These are phyloP conservation scores for Fomitopsis betulina DNA, from an alignment of 1,284 basidiomycete genomes.

Conservation along the genomic window DNA sequence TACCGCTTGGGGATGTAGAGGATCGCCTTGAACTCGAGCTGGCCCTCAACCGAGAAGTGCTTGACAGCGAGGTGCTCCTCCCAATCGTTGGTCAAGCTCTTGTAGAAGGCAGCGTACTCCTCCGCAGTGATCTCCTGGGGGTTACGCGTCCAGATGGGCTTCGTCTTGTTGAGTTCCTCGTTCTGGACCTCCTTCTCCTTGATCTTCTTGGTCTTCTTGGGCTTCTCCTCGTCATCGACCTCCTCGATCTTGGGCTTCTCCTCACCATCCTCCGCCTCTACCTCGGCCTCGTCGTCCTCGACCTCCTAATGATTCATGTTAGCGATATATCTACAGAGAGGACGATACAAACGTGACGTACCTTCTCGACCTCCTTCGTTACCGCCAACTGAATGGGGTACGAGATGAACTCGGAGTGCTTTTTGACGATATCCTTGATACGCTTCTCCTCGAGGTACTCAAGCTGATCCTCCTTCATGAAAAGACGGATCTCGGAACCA, in stretches of 20 bases:
- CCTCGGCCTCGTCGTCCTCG: conserved; percentile 76
- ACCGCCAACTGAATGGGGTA: conserved; percentile 99
- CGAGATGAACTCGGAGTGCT: conserved; percentile 99
- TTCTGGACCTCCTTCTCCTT: conserved; percentile 88
- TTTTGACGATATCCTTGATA: conserved; percentile 99
- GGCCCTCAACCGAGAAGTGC: conserved; percentile 99
- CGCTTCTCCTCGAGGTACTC: conserved; percentile 99
- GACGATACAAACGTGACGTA: conserved; percentile 26
- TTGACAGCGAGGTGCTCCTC: conserved; percentile 99
- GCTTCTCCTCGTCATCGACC: conserved; percentile 80
- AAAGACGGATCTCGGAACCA: conserved; percentile 93
- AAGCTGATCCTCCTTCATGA: conserved; percentile 97
- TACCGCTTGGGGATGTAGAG: conserved; percentile 95
- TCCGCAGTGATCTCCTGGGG: conserved; percentile 90
- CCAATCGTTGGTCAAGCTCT: conserved; percentile 99
- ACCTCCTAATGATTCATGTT: conserved; percentile 59
- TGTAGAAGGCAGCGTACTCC: conserved; percentile 98
- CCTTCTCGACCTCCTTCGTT: conserved; percentile 99
- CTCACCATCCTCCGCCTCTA: conserved; percentile 62
- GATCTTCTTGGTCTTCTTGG: conserved; percentile 98
- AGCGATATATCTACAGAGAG: conserved; percentile 1
- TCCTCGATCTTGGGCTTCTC: conserved; percentile 71
- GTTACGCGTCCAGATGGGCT: conserved; percentile 99
- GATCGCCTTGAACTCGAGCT: conserved; percentile 99
- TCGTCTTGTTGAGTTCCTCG: conserved; percentile 99